Percentiles rank a stretch among this genome's conserved stretches.
Evolutionary conservation across 331 rosid species (phyloP).

Genomic region (Cydonia oblonga): DNA sequence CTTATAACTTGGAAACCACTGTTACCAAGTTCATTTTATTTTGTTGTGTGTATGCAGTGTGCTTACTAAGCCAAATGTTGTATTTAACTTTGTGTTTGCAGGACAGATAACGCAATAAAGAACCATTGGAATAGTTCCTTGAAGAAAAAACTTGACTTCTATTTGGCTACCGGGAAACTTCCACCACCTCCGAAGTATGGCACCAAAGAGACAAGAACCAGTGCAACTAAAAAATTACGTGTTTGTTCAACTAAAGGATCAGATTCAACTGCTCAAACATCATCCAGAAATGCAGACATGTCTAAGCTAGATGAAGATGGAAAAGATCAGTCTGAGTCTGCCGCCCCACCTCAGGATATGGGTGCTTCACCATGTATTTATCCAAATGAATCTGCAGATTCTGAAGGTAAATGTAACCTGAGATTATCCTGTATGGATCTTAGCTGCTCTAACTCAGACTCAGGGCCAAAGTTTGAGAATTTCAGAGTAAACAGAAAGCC

Average conservation of each 20-base stretch:
- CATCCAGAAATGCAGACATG: slow-evolving; percentile 51
- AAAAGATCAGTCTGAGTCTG: slow-evolving; percentile 54
- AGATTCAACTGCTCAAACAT: slow-evolving; percentile 53
- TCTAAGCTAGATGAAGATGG: slow-evolving; percentile 42
- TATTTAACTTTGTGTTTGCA: slow-evolving; percentile 24
- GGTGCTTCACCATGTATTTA: slow-evolving; percentile 48
- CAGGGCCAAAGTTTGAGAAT: slow-evolving; percentile 24
- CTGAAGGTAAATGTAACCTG: slow-evolving; percentile 44
- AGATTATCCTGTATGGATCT: slow-evolving; percentile 35
- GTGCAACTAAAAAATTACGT: slow-evolving; percentile 32
- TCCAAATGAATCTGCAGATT: slow-evolving; percentile 52
- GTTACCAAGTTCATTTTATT: not conserved
- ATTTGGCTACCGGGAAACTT: slow-evolving; percentile 80
- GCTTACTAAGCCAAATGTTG: slow-evolving; percentile 5
- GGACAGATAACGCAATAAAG: slow-evolving; percentile 97
- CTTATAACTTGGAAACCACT: not conserved
- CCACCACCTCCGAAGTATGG: slow-evolving; percentile 66
- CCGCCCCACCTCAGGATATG: slow-evolving; percentile 39
- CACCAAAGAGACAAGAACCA: slow-evolving; percentile 41
- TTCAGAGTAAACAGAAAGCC: slow-evolving; percentile 21
- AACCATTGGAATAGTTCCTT: slow-evolving; percentile 99
- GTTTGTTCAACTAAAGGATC: slow-evolving; percentile 43
- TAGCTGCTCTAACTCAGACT: slow-evolving; percentile 42
- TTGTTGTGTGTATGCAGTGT: not conserved
- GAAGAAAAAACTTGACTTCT: slow-evolving; percentile 86